Base-by-base conservation (phyloP, 768 basidiomycete genomes). In the Tulasnella sp. region DNA sequence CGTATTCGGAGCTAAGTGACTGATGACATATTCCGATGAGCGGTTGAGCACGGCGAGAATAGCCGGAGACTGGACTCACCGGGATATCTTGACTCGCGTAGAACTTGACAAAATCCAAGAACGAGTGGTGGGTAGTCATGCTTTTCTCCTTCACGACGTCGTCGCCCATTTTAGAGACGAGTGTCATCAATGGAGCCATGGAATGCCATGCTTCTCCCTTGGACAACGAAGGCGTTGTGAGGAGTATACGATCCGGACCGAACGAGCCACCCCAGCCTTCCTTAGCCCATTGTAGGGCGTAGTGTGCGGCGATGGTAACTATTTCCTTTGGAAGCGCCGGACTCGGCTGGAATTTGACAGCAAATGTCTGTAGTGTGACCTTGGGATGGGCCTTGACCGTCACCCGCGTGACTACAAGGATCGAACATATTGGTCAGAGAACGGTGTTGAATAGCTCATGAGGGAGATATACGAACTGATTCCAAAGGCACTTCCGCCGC, bases 311-410 rank as follows among this genome's bases (percentile, higher is more conserved):
- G 24, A 24, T 24, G 8, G 27, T 24, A 9, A 59, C 19, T 2
- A 59, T 32, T 11, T 23, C n/a, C 23, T 21, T 29, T 2, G 47
- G 19, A 15, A 21, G 27, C 15, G 44, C 27, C n/a, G 29, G 45
- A 51, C 27, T 30, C 27, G 58, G 23, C 19, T 2, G 19, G 24
- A 59, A 52, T 7, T 24, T 21, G n/a, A 21, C 47, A 26, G 58
- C 13, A 38, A 27, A 59, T 11, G 45, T 47, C 17, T 23, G 26
- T 1, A 59, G 26, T 10, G 45, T 26, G 29, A 47, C 45, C n/a
- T 34, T 49, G 45, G 58, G 58, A 30, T 51, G 49, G 24, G 58
- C 48, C 21, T 49, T 59, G 26, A 59, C 45, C n/a, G 58, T 50
- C 21, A 59, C 19, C 30, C 58, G 45, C 7, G 49, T 59, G 1